Percentiles rank a stretch among this genome's conserved stretches.
phyloP scores from a whole-genome alignment of 176 grass and related monocot genomes.

The Coix lacrymajobi region DNA sequence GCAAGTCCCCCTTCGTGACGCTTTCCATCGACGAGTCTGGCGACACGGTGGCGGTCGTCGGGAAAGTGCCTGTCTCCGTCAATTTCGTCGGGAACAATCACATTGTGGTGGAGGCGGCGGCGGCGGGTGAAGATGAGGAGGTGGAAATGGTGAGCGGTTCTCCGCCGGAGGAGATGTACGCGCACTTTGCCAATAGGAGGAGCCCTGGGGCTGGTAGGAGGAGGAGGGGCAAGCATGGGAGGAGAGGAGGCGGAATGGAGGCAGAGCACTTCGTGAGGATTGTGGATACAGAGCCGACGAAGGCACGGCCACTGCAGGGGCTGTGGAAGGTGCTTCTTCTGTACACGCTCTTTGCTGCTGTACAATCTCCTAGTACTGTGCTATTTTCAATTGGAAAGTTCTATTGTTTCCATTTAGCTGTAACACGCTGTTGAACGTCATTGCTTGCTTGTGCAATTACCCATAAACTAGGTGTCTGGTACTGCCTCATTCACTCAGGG shows the following conservation, averaged over 20 bases:
- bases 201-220: constrained; percentile 34
- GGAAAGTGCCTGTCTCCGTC: constrained; percentile 41
- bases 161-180: constrained; percentile 58
- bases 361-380: not conserved
- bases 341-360: not conserved
- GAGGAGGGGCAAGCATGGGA: constrained; percentile 38
- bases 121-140: constrained; percentile 19
- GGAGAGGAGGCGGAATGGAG: constrained; percentile 28
- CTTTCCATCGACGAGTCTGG: constrained; percentile 41
- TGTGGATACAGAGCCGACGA: constrained; percentile 29
- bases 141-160: constrained; percentile 36
- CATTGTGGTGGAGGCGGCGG: constrained; percentile 44
- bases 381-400: constrained; percentile 10
- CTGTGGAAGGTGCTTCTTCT: constrained; percentile 64
- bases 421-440: not conserved
- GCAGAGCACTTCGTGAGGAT: constrained; percentile 60
- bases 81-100: constrained; percentile 57
- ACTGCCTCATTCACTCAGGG: not conserved
- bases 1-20: constrained; percentile 48
- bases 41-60: constrained; percentile 32
- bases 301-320: constrained; percentile 49
- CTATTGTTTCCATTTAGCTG: not conserved
- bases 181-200: constrained; percentile 65
- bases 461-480: not conserved
- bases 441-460: not conserved